Evolutionary conservation across 31 red algal genomes (phyloP).

Genomic region (Porphyra umbilicalis): DNA sequence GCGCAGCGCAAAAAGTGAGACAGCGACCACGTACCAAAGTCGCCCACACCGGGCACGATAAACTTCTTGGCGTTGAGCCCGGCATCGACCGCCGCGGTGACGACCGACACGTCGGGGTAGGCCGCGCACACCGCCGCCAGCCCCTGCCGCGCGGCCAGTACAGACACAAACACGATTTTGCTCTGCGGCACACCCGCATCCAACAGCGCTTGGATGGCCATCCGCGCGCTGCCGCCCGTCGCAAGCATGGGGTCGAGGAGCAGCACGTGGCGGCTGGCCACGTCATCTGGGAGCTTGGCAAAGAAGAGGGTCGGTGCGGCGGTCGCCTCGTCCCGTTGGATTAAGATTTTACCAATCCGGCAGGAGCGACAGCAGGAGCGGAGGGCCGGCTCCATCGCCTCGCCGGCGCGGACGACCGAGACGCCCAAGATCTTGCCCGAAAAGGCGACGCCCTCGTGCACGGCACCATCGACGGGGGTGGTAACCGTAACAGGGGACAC

Average conservation of each 20-base stretch:
- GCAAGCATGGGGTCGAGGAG: conserved; percentile 94
- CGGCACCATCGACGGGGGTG: conserved; percentile 63
- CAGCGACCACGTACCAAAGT: no score
- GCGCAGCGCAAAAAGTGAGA: no score
- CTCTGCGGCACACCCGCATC: conserved; percentile 59
- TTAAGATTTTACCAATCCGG: conserved; percentile 89
- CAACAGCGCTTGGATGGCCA: conserved; percentile 55
- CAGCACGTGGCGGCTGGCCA: conserved; percentile 63
- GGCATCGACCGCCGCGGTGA: conserved; percentile 70
- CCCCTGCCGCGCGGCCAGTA: conserved; percentile 65
- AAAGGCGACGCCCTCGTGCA: conserved; percentile 50
- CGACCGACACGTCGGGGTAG: conserved; percentile 52
- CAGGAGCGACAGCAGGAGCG: conserved; percentile 61
- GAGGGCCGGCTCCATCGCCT: conserved; percentile 83
- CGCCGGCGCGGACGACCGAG: conserved; percentile 84
- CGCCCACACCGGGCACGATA: conserved; percentile 70
- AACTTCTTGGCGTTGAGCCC: conserved; percentile 64
- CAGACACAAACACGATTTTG: conserved; percentile 76
- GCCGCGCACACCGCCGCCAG: conserved; percentile 27
- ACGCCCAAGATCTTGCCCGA: conserved; percentile 80
- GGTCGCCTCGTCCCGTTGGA: conserved; percentile 74
- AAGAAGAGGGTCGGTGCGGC: conserved; percentile 48
- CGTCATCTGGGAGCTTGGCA: conserved; percentile 69
- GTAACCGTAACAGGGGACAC: conserved; percentile 36
- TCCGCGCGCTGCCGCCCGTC: conserved; percentile 64